Percentiles rank a stretch among this genome's conserved stretches.
phyloP scores from a whole-genome alignment of 2,329 filamentous ascomycete genomes.

The Fusarium multiceps region DNA sequence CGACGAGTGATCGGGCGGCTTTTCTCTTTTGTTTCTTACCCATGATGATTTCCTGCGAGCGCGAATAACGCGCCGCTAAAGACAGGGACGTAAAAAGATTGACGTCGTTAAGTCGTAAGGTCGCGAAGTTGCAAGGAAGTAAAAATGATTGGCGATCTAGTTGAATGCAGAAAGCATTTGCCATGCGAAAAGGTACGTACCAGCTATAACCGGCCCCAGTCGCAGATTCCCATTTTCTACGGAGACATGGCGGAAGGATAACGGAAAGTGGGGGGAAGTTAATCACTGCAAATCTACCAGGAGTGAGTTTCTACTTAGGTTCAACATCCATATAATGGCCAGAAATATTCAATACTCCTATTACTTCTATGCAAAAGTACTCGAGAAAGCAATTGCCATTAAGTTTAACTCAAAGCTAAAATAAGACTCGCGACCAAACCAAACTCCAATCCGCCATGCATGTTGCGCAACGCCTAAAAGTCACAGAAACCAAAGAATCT shows the following conservation, averaged over 20 bases:
- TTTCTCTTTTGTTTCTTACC: conserved; percentile 42
- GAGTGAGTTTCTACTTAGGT: not conserved
- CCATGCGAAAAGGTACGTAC: conserved; percentile 35
- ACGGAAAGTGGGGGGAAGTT: not conserved
- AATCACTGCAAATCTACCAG: not conserved
- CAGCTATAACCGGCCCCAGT: not conserved
- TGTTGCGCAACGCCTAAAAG: conserved; percentile 40
- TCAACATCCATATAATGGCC: not conserved
- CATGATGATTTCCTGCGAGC: conserved; percentile 32
- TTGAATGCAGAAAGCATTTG: conserved; percentile 12
- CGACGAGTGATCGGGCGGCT: conserved; percentile 11
- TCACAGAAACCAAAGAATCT: conserved; percentile 35
- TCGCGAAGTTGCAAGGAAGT: conserved; percentile 17
- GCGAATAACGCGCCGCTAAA: conserved; percentile 22
- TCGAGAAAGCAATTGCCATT: conserved; percentile 19
- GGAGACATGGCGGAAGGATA: not conserved
- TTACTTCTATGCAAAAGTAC: not conserved
- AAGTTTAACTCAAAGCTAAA: conserved; percentile 21
- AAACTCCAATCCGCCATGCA: conserved; percentile 40
- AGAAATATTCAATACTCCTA: not conserved
- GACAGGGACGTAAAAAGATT: not conserved
- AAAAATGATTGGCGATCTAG: conserved; percentile 19
- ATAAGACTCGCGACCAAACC: conserved; percentile 5
- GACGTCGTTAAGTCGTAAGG: not conserved
- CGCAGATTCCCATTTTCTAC: not conserved